Conservation (phyloP, 805 yeast genomes). For the Saccharomycopsis sp. region DNA sequence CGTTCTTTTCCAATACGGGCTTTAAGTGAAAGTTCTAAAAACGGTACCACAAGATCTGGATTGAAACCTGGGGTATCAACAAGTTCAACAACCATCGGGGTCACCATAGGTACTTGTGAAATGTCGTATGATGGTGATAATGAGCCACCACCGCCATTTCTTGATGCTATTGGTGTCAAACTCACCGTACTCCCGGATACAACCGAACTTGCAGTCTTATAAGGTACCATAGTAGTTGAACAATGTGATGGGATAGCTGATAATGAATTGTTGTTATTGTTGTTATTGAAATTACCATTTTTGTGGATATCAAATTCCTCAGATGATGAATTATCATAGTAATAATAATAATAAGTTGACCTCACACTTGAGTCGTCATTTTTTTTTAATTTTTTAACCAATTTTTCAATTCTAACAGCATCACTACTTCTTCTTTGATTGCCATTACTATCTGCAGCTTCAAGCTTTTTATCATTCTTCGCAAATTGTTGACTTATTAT, state of each 20-base stretch:
- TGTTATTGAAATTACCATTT: too few relatives aligned
- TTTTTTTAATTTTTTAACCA: too few relatives aligned
- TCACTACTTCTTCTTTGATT: too few relatives aligned
- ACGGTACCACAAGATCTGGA: conserved; percentile 63
- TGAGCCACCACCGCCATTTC: background rate
- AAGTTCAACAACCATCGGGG: conserved; percentile 60
- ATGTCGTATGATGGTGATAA: conserved; percentile 1
- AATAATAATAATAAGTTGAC: conserved; percentile 4
- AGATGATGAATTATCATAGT: background rate
- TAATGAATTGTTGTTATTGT: too few relatives aligned
- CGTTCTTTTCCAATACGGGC: conserved; percentile 52
- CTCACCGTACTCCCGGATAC: too few relatives aligned
- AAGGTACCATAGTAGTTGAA: too few relatives aligned
- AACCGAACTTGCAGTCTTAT: too few relatives aligned
- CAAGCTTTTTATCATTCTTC: conserved; percentile 21
- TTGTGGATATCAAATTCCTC: too few relatives aligned
- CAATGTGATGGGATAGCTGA: too few relatives aligned
- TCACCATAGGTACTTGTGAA: conserved; percentile 36
- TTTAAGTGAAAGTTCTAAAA: conserved; percentile 64
- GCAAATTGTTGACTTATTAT: conserved; percentile 26
- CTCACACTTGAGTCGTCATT: too few relatives aligned
- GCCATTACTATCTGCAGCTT: conserved; percentile 16
- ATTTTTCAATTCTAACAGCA: too few relatives aligned
- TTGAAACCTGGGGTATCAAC: conserved; percentile 72
- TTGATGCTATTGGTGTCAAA: conserved; percentile 3